phyloP scores from a whole-genome alignment of 495 filamentous ascomycete species.

The Penicillium samsonianum region DNA sequence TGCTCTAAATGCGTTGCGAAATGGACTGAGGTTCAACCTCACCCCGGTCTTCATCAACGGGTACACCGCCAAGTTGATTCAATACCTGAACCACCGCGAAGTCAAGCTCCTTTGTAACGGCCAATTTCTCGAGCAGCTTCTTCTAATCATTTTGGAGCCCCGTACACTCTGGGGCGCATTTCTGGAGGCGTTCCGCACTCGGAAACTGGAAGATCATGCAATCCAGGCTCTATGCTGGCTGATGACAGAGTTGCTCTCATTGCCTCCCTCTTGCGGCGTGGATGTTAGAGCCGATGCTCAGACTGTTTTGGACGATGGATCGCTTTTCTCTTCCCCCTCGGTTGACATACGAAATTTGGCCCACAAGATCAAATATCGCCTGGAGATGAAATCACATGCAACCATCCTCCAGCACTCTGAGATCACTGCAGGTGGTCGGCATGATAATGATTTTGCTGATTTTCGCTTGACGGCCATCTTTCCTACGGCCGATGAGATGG shows the following conservation, averaged over 20 bases:
- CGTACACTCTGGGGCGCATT: conserved; percentile 63
- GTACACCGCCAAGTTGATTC: conserved; percentile 28
- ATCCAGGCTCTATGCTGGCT: conserved; percentile 61
- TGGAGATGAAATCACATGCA: conserved; percentile 28
- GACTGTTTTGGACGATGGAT: conserved; percentile 25
- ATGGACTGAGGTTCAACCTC: conserved; percentile 50
- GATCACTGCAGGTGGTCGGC: conserved; percentile 62
- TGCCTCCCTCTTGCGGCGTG: conserved; percentile 29
- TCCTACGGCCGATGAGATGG: conserved; percentile 71
- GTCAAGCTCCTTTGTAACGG: conserved; percentile 59
- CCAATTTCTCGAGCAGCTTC: conserved; percentile 53
- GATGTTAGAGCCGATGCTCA: conserved; percentile 34
- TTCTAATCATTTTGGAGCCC: conserved; percentile 56
- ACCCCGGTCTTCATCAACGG: conserved; percentile 54
- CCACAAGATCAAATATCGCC: conserved; percentile 48
- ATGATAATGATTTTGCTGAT: conserved; percentile 73
- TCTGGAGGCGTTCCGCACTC: conserved; percentile 39
- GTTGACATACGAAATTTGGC: conserved; percentile 35
- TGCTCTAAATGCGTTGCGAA: conserved; percentile 51
- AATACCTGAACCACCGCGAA: conserved; percentile 25
- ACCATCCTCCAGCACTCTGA: conserved; percentile 7
- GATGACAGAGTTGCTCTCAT: conserved; percentile 54
- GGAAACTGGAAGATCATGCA: conserved; percentile 39
- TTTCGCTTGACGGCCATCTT: conserved; percentile 64
- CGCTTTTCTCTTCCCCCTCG: conserved; percentile 34